Percentiles rank a stretch among this genome's conserved stretches.
phyloP scores from a whole-genome alignment of 1,284 basidiomycete species.

The Leccinum solheimii region DNA sequence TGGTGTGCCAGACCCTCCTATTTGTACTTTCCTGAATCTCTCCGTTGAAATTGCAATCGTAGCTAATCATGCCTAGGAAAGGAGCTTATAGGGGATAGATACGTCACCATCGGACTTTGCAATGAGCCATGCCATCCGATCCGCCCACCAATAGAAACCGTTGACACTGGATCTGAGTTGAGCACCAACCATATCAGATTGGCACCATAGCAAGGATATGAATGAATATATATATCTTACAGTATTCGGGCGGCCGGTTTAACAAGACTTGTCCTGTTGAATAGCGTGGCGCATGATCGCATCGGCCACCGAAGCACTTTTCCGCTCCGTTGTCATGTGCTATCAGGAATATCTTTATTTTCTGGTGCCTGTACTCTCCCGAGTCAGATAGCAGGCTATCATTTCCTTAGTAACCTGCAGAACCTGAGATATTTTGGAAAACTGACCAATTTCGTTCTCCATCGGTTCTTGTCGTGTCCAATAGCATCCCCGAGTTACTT shows the following conservation, averaged over 20 bases:
- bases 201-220: neutral
- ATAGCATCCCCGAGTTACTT: neutral
- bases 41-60: slow-evolving; percentile 1
- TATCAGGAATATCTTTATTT: neutral
- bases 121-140: neutral
- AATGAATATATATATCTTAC: neutral
- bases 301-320: slow-evolving; percentile 5
- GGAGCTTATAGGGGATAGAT: slow-evolving; percentile 8
- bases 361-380: neutral
- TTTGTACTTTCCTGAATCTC: slow-evolving; percentile 11
- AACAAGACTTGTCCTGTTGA: neutral
- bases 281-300: neutral
- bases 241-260: slow-evolving; percentile 2
- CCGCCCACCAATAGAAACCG: neutral
- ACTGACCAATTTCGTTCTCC: neutral
- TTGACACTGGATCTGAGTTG: neutral
- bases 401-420: neutral
- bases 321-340: neutral
- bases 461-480: neutral
- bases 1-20: neutral
- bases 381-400: neutral
- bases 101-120: slow-evolving; percentile 7
- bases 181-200: neutral
- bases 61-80: slow-evolving; percentile 6
- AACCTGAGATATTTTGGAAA: neutral